Conservation (phyloP, 805 yeast species). For the Candida corydali region DNA sequence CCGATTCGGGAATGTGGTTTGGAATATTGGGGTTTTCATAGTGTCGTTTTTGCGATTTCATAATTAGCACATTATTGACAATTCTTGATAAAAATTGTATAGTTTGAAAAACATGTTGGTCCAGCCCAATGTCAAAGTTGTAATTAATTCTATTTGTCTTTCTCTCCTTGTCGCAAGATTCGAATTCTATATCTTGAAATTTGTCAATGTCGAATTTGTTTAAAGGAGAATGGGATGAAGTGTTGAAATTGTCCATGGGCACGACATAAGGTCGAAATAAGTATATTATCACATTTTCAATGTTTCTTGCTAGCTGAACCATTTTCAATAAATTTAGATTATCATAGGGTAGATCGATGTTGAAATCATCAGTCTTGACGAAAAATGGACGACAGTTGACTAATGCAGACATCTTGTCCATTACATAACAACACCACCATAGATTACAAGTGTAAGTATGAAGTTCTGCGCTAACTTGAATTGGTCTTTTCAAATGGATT, state of each 20-base stretch:
- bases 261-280: slow-evolving; percentile 18
- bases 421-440: slow-evolving; percentile 32
- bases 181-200: slow-evolving; percentile 23
- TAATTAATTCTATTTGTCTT: neutral
- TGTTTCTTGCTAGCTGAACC: slow-evolving; percentile 22
- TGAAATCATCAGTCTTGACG: slow-evolving; percentile 28
- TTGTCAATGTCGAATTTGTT: slow-evolving; percentile 20
- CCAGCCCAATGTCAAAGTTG: neutral
- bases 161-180: slow-evolving; percentile 19
- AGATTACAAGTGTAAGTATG: slow-evolving; percentile 19
- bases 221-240: neutral
- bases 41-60: slow-evolving; percentile 23
- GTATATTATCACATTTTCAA: slow-evolving; percentile 22
- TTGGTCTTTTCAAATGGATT: slow-evolving; percentile 21
- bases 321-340: slow-evolving; percentile 20
- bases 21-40: slow-evolving; percentile 20
- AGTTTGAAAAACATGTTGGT: slow-evolving; percentile 16
- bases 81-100: slow-evolving; percentile 24
- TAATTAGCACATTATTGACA: slow-evolving; percentile 22
- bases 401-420: slow-evolving; percentile 30
- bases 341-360: slow-evolving; percentile 26
- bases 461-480: slow-evolving; percentile 9
- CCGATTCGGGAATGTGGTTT: slow-evolving; percentile 20
- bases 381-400: slow-evolving; percentile 23
- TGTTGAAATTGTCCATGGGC: neutral